These are phyloP conservation scores for Apocynum venetum DNA, from an alignment of 257 asterid genomes.

Conservation along the genomic window DNA sequence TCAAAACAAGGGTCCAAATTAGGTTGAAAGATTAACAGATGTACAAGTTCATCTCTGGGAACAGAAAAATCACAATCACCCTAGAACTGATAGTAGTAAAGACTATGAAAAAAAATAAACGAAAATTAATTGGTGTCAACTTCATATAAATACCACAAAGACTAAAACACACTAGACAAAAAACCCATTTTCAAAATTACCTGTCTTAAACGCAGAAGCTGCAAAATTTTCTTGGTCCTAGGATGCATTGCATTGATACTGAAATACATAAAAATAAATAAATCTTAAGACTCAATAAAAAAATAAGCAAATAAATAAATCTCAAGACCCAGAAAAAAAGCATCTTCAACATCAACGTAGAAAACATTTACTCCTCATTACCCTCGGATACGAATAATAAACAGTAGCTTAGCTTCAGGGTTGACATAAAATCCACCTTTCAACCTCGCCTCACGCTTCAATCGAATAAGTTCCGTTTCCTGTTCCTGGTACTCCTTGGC, in stretches of 20 bases:
- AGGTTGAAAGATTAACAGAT: too few relatives aligned
- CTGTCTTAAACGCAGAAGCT: conserved; percentile 66
- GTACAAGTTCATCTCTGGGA: too few relatives aligned
- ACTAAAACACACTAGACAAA: too few relatives aligned
- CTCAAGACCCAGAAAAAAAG: background rate
- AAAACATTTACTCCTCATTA: conserved; percentile 10
- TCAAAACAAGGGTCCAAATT: too few relatives aligned
- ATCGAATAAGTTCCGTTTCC: conserved; percentile 52
- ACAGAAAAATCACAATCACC: too few relatives aligned
- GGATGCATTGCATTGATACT: conserved; percentile 78
- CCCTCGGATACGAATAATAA: conserved; percentile 74
- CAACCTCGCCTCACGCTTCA: conserved; percentile 82
- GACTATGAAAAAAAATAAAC: background rate
- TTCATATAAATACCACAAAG: too few relatives aligned
- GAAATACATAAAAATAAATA: conserved; percentile 8
- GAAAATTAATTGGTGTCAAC: background rate
- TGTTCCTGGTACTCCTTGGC: conserved; percentile 48
- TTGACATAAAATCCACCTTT: conserved; percentile 78
- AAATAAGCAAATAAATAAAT: background rate
- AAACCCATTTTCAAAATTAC: conserved; percentile 16
- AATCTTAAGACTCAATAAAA: background rate
- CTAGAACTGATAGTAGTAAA: background rate
- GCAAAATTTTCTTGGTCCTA: conserved; percentile 59
- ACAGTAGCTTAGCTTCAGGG: conserved; percentile 63
- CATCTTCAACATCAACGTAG: background rate